phyloP scores from a whole-genome alignment of 2,329 filamentous ascomycete genomes.

The Colletotrichum sp. region DNA sequence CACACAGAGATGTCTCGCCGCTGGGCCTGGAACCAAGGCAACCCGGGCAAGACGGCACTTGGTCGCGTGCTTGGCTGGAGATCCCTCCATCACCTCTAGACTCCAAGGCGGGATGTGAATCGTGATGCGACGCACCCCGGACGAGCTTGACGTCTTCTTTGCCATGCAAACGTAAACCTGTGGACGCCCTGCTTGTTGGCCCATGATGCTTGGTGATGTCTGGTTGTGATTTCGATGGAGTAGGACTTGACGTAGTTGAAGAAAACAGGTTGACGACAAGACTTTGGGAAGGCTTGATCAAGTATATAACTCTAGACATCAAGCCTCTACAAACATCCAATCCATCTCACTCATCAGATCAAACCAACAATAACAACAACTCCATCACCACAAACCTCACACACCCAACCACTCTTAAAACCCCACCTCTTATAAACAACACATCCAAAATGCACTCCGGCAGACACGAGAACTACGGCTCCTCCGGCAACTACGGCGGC shows the following conservation, averaged over 20 bases:
- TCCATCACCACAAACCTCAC: background rate
- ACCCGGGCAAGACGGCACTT: slow-evolving; percentile 3
- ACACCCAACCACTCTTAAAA: background rate
- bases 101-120: background rate
- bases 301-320: background rate
- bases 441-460: slow-evolving; percentile 3
- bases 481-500: slow-evolving; percentile 8
- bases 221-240: background rate
- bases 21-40: background rate
- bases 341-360: background rate
- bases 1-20: background rate
- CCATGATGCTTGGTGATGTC: background rate
- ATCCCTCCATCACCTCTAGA: background rate
- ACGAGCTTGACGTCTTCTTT: background rate
- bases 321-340: background rate
- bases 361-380: background rate
- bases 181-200: background rate
- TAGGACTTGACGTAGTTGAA: slow-evolving; percentile 10
- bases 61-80: slow-evolving; percentile 2
- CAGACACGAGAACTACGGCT: slow-evolving; percentile 17
- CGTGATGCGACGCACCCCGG: background rate
- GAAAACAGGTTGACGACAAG: background rate
- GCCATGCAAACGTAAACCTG: background rate
- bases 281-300: background rate
- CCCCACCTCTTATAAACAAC: background rate